Conservation (phyloP, 2,329 filamentous ascomycete genomes). For the Exserohilum rostratum region DNA sequence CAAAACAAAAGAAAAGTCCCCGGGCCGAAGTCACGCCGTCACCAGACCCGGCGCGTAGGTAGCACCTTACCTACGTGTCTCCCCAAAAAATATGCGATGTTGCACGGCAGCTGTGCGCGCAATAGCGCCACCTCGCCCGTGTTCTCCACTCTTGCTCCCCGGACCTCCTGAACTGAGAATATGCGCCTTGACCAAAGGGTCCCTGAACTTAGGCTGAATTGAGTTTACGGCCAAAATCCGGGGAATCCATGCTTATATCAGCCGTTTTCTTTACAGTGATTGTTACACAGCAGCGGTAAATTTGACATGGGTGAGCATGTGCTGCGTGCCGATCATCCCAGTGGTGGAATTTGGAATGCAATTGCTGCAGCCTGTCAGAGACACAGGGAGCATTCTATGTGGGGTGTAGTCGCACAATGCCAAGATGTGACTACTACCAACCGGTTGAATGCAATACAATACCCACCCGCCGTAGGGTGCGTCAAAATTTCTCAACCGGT, state of each 20-base stretch:
- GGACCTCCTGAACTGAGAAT: not conserved
- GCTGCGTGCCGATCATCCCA: slow-evolving; percentile 10
- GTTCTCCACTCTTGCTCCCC: not conserved
- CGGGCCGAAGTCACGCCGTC: not conserved
- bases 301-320: too few species aligned
- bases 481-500: slow-evolving; percentile 16
- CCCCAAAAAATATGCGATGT: not conserved
- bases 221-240: slow-evolving; percentile 7
- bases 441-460: slow-evolving; percentile 39
- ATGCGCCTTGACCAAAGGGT: not conserved
- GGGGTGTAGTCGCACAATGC: not conserved
- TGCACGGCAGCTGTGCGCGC: not conserved
- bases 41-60: not conserved
- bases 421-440: slow-evolving; percentile 9
- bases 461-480: slow-evolving; percentile 21
- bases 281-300: not conserved
- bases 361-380: not conserved
- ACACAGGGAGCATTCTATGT: not conserved
- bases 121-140: not conserved
- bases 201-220: not conserved
- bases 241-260: slow-evolving; percentile 6
- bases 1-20: not conserved
- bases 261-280: not conserved
- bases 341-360: slow-evolving; percentile 13
- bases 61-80: not conserved